Evolutionary conservation across 106 monocot species (phyloP).

Genomic region (Dendrobium chrysotoxum): DNA sequence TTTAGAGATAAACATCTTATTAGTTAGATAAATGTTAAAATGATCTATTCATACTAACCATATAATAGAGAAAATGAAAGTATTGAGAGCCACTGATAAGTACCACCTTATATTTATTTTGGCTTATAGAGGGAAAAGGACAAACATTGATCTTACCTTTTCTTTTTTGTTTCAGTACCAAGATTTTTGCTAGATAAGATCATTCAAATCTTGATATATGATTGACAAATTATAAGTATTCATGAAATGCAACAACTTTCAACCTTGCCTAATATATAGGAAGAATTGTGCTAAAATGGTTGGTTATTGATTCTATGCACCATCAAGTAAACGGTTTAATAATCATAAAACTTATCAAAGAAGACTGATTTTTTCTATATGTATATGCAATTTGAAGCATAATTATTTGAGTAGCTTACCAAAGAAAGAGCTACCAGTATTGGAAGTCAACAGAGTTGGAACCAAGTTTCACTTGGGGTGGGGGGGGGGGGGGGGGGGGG

Average conservation of each 20-base stretch:
- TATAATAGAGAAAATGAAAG: no score
- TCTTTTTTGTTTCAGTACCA: not conserved
- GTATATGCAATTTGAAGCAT: not conserved
- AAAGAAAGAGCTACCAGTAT: conserved; percentile 36
- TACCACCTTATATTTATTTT: no score
- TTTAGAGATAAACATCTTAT: no score
- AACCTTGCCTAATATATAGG: conserved; percentile 50
- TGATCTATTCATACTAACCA: no score
- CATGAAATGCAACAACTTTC: conserved; percentile 67
- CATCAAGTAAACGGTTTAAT: not conserved
- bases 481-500: no score
- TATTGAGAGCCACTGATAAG: no score
- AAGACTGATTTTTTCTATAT: not conserved
- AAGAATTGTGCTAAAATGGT: conserved; percentile 30
- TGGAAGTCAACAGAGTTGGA: conserved; percentile 46
- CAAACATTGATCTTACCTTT: not conserved
- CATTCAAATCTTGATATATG: conserved; percentile 56
- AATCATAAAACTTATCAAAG: not conserved
- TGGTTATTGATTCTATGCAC: conserved; percentile 38
- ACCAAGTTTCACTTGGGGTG: no score
- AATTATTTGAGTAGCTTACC: conserved; percentile 45
- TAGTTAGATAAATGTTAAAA: no score
- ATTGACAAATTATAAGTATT: conserved; percentile 65
- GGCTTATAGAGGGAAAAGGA: not conserved
- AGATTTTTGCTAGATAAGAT: conserved; percentile 39